Conservation (phyloP, 75 land plant species). For the Picea sitchensis region DNA sequence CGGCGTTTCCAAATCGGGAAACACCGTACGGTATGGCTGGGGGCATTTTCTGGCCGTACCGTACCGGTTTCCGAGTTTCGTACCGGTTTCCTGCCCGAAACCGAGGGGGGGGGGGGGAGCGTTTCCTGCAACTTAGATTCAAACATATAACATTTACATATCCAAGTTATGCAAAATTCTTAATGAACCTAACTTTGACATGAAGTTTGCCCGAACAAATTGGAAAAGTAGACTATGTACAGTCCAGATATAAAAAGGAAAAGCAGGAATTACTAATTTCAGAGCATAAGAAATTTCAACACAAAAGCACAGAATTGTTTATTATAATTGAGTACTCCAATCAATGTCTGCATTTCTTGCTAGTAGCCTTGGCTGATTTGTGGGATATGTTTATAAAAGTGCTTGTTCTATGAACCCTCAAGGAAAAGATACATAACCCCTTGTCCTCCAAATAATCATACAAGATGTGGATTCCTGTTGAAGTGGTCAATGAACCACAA, state of each 20-base stretch:
- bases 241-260: not conserved
- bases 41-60: too few species aligned
- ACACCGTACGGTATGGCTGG: too few species aligned
- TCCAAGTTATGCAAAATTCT: not conserved
- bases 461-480: not conserved
- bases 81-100: too few species aligned
- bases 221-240: not conserved
- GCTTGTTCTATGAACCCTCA: not conserved
- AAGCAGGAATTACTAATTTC: not conserved
- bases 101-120: too few species aligned
- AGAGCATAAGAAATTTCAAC: not conserved
- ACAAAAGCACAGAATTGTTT: not conserved
- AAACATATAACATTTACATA: not conserved
- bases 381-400: not conserved
- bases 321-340: not conserved
- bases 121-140: too few species aligned
- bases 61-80: too few species aligned
- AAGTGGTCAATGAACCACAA: not conserved
- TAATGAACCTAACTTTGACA: not conserved
- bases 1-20: too few species aligned
- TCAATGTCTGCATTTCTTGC: not conserved
- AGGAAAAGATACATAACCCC: not conserved
- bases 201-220: not conserved
- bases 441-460: not conserved
- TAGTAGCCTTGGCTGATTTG: not conserved